phyloP scores from a whole-genome alignment of 1,284 basidiomycete species.

The Ustanciosporium gigantosporum region DNA sequence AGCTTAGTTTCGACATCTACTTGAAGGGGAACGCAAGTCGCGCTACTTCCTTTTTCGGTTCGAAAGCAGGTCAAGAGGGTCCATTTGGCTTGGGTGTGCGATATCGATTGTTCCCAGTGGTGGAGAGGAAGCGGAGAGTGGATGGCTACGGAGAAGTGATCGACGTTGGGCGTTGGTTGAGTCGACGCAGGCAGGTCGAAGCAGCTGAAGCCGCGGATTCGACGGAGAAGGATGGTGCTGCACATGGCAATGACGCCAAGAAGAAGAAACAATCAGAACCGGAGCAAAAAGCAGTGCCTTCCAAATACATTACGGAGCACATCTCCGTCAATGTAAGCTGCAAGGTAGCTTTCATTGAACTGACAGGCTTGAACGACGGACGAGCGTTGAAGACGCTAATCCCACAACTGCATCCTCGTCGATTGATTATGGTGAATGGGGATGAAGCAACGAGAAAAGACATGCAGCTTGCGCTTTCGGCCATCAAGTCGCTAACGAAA shows the following conservation, averaged over 20 bases:
- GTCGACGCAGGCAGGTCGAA: conserved; percentile 44
- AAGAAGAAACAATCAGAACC: conserved; percentile 64
- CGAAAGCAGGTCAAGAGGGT: conserved; percentile 27
- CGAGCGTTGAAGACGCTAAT: conserved; percentile 95
- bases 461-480: conserved; percentile 20
- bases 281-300: conserved; percentile 74
- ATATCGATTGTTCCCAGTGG: conserved; percentile 95
- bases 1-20: conserved; percentile 91
- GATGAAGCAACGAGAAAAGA: conserved; percentile 26
- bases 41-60: conserved; percentile 77
- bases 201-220: conserved; percentile 17
- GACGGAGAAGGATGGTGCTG: not conserved
- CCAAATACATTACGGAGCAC: conserved; percentile 80
- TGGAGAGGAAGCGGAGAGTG: conserved; percentile 86
- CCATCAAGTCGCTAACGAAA: conserved; percentile 70
- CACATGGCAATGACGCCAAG: conserved; percentile 69
- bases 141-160: conserved; percentile 95
- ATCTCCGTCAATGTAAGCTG: conserved; percentile 80
- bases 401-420: conserved; percentile 88
- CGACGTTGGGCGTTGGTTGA: conserved; percentile 72
- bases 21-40: conserved; percentile 89
- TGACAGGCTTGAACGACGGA: conserved; percentile 94
- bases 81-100: conserved; percentile 70
- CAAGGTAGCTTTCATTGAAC: conserved; percentile 84
- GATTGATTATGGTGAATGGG: conserved; percentile 55